Evolutionary conservation across 1,284 basidiomycete genomes (phyloP), one percentile per base, ranked within the genome.

Genomic region (Marasmius sp.): DNA sequence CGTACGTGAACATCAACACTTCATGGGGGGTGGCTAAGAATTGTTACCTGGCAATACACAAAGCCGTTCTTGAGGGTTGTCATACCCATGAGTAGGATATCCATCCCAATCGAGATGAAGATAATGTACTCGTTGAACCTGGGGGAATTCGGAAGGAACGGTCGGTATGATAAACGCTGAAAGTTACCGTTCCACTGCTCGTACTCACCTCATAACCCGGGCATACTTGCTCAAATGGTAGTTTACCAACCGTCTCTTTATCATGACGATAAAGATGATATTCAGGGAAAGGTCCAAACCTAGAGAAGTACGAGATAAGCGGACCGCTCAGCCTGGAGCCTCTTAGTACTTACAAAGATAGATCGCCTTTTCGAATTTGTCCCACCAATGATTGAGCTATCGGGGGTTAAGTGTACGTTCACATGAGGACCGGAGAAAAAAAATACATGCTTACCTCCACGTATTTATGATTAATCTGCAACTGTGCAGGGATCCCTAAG

Each of bases 121-220:
- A 61, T 61, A 16, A 61, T 61, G 18, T 57, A 36, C 27, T 57
- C 47, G 54, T 57, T 57, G 45, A 57, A 57, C 36, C 59, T 61
- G 18, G 33, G 2, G 14, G 14, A 2, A 10, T 38, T 27, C 27
- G 4, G 11, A 50, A 27, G 2, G 27, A 27, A 27, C 5, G 27
- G 27, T 27, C 27, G 27, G 2, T 27, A 27, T 27, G 5, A 2
- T 5, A 27, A 27, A 27, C 27, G 2, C 27, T 2, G 27, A 27
- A 5, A 27, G 27, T 27, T 27, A 27, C 27, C 5, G 5, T 27
- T 27, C 27, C 27, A 27, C 27, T 27, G 5, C n/a, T 27, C 4
- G 4, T 6, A 50, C 36, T 45, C 18, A 61, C 53, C 18, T 57
- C 0, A 27, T 8, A 2, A 61, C 59, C 12, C 27, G 37, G 41